These are phyloP conservation scores for Cladosporium sp. DNA, from an alignment of 2,329 filamentous ascomycete genomes.

Conservation along the genomic window DNA sequence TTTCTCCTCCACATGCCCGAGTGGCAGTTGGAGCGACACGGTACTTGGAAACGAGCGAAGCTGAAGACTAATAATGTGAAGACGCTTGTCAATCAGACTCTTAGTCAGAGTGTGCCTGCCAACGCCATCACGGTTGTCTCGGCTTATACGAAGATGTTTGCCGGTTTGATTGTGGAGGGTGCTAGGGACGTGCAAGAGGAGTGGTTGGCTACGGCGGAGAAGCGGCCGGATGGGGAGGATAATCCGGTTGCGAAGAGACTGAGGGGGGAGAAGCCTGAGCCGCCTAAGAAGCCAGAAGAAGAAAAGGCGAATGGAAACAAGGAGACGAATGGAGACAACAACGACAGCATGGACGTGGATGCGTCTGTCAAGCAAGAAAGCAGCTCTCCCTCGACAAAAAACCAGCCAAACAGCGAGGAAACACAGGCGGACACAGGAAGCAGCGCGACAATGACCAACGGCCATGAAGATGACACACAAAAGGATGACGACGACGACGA, in stretches of 20 bases:
- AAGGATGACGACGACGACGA: background rate
- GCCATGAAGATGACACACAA: background rate
- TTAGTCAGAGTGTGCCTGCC: conserved; percentile 71
- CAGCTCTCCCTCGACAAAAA: conserved; percentile 8
- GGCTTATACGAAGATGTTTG: conserved; percentile 71
- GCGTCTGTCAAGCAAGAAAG: conserved; percentile 2
- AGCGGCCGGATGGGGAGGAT: conserved; percentile 47
- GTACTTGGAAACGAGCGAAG: conserved; percentile 65
- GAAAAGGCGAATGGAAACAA: conserved; percentile 15
- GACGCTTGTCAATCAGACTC: conserved; percentile 73
- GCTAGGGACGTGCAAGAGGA: conserved; percentile 68
- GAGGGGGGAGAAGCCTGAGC: conserved; percentile 20
- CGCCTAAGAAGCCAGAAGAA: conserved; percentile 24
- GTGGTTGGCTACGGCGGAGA: conserved; percentile 44
- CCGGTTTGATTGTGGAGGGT: conserved; percentile 69
- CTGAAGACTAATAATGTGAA: conserved; percentile 66
- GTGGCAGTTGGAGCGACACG: conserved; percentile 67
- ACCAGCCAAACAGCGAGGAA: conserved; percentile 56
- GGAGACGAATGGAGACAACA: conserved; percentile 14
- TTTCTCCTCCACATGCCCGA: conserved; percentile 55
- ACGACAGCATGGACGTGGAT: conserved; percentile 10
- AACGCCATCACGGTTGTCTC: conserved; percentile 73
- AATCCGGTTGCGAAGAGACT: conserved; percentile 35
- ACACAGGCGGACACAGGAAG: conserved; percentile 5
- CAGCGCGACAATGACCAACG: background rate